Evolutionary conservation across 345 rosid species (phyloP).

Genomic region (Mallotus nudiflorus): DNA sequence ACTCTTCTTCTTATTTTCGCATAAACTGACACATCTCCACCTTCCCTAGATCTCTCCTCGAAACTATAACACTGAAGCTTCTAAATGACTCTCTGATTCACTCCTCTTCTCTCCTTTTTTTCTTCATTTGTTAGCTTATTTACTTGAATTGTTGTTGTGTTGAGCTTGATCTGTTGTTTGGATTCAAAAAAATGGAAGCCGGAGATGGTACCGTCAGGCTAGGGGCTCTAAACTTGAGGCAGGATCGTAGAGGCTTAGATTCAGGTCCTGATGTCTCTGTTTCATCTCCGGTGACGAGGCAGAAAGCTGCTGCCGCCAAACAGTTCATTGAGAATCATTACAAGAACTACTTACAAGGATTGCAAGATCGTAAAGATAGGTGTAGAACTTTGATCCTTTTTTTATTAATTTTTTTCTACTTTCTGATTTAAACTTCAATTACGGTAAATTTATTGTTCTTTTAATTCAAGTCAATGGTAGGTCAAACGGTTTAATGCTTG

Average conservation of each 20-base stretch:
- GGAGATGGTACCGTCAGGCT: constrained; percentile 82
- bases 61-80: constrained; percentile 16
- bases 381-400: constrained; percentile 16
- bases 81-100: constrained; percentile 12
- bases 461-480: constrained; percentile 13
- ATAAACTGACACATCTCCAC: constrained; percentile 26
- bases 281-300: constrained; percentile 93
- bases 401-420: background rate
- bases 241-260: constrained; percentile 60
- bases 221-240: constrained; percentile 57
- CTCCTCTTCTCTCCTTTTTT: background rate
- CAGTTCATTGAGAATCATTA: constrained; percentile 98
- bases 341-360: constrained; percentile 86
- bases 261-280: constrained; percentile 65
- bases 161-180: background rate
- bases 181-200: constrained; percentile 61
- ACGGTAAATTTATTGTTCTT: background rate
- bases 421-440: constrained; percentile 10
- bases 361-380: constrained; percentile 96
- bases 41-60: constrained; percentile 38
- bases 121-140: no score
- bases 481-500: constrained; percentile 6
- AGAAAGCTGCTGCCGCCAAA: constrained; percentile 97
- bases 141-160: no score
- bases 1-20: constrained; percentile 27